Evolutionary conservation across 495 filamentous ascomycete species (phyloP).

Genomic region (Lophium mytilinum): DNA sequence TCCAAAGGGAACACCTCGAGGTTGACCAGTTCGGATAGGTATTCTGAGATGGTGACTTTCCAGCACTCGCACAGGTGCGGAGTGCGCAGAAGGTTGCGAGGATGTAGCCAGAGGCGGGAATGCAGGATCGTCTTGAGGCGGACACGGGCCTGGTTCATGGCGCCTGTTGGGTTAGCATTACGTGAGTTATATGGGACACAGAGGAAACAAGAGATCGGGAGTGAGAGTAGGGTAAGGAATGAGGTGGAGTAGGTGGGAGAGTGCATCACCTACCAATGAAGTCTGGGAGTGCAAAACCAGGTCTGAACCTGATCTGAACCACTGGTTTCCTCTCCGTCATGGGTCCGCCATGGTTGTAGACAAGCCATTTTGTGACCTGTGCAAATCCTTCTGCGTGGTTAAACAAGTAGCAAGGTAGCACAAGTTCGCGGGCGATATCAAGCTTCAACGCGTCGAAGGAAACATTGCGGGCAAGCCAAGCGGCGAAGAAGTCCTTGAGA

Average conservation of each 20-base stretch:
- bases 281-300: background rate
- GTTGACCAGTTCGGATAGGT: background rate
- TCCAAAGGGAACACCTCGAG: slow-evolving; percentile 3
- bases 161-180: background rate
- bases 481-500: background rate
- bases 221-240: background rate
- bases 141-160: slow-evolving; percentile 3
- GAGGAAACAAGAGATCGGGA: background rate
- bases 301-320: background rate
- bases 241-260: too few species aligned
- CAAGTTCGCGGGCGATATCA: background rate
- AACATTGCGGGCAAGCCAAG: background rate
- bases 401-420: slow-evolving; percentile 3
- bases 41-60: background rate
- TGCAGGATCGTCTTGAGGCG: slow-evolving; percentile 7
- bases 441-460: background rate
- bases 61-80: background rate
- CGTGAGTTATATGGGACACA: too few species aligned
- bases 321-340: slow-evolving; percentile 1
- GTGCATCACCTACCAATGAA: slow-evolving; percentile 3
- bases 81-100: background rate
- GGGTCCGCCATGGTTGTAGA: slow-evolving; percentile 7
- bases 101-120: background rate
- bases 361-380: slow-evolving; percentile 6
- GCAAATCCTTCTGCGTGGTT: slow-evolving; percentile 2